phyloP scores from a whole-genome alignment of 257 asterid genomes.

The Nicotiana paniculata region DNA sequence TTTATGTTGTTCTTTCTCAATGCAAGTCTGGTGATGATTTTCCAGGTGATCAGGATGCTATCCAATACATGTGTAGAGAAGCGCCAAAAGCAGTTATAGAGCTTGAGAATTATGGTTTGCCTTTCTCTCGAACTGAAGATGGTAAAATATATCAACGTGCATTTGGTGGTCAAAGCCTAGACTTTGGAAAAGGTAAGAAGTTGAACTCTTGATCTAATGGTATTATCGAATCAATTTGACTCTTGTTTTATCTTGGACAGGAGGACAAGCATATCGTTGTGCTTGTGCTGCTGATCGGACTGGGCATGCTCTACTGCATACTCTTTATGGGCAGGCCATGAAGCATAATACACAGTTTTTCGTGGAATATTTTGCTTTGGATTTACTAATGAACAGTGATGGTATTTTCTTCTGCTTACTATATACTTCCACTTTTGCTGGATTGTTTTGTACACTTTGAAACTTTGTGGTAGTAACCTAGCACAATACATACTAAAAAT shows the following conservation, averaged over 20 bases:
- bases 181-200: constrained; percentile 80
- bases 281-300: constrained; percentile 99
- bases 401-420: constrained; percentile 40
- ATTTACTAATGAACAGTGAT: constrained; percentile 71
- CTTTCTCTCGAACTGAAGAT: constrained; percentile 95
- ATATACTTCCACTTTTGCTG: background rate
- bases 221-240: constrained; percentile 1
- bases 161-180: constrained; percentile 94
- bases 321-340: constrained; percentile 99
- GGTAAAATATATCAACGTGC: constrained; percentile 98
- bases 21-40: constrained; percentile 9
- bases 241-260: constrained; percentile 25
- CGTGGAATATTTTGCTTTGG: constrained; percentile 94
- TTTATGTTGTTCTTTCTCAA: constrained; percentile 7
- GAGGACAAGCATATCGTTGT: constrained; percentile 99
- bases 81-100: constrained; percentile 95
- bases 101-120: constrained; percentile 87
- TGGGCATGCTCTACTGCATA: constrained; percentile 95
- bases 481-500: background rate
- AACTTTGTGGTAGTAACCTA: background rate
- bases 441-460: background rate
- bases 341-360: constrained; percentile 95
- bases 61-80: constrained; percentile 91
- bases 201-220: background rate
- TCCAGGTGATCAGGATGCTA: constrained; percentile 94